Evolutionary conservation across 768 basidiomycete genomes (phyloP), one percentile per base, ranked within the genome.

Genomic region (Coprinopsis sp.): DNA sequence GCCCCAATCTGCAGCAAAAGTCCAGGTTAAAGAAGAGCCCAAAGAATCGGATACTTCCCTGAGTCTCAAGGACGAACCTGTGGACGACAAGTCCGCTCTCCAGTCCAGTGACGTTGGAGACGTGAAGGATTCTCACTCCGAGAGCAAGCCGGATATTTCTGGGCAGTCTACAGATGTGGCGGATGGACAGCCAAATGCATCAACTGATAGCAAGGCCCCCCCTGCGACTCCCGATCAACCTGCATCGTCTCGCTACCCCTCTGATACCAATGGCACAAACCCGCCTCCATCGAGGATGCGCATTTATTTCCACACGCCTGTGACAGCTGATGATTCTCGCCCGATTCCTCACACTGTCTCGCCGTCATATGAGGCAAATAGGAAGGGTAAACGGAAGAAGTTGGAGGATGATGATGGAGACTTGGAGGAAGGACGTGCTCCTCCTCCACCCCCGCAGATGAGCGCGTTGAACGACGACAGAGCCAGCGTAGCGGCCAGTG

Each of bases 271-370:
- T 54, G 60, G 61, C 33, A 64, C 51, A 67, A 62, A 77, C 58
- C 64, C 83, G 65, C 67, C 76, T 34, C 84, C 87, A 28, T 89
- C 89, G 34, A 84, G 90, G 52, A 82, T 92, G 57, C 86, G 89
- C 58, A 88, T 92, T 47, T 92, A 92, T 71, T 92, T 92, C 73
- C 89, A 91, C 69, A 91, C 89, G 21, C 90, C 89, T 51, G 86
- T 86, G 52, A 80, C 85, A 53, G 76, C 83, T 58, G 87, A 89
- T 70, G 88, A 90, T 66, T 76, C 82, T 47, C 82, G 79, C 61
- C 82, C 82, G 19, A 82, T 87, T 61, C 81, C 83, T 50, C 78
- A 81, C 71, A 67, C 65, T 57, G 66, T 74, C 50, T 71, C 78
- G 57, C 68, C 71, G 51, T 65, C 72, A 58, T 67, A 73, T 60